Base-by-base conservation (phyloP, 164 flowering plant genomes). In the Kingdonia uniflora region DNA sequence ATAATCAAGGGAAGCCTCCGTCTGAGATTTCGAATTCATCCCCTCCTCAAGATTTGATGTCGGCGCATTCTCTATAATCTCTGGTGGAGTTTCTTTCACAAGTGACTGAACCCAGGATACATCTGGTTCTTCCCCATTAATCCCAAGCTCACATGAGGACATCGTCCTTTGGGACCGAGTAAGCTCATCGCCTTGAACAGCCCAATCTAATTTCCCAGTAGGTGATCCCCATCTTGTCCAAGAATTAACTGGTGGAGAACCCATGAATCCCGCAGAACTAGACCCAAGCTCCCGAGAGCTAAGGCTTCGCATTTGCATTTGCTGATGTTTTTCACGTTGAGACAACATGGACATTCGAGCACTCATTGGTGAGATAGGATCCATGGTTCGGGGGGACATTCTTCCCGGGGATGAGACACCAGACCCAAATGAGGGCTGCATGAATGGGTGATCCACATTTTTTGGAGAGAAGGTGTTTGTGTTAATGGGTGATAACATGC, bases 51-150 rank as follows among this genome's bases (percentile, higher is more conserved):
- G 29, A 0, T 74, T 51, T 5, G 68, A 41, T 41, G 8, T 53
- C 7, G 65, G 51, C 11, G 50, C 37, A 3, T 74, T 77, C 19
- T 84, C 94, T 58, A 78, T 82, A 15, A 65, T 56, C 26, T 90
- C 97, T 5, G 76, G 80, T 8, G 95, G 85, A 58, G 97, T 78
- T 58, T 91, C 97, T 56, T 77, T 85, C 42, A 91, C 96, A 42
- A 87, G 77, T 6, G 95, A 79, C 37, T 87, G 96, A 54, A 87
- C 96, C 96, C 98, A 91, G 2, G 96, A 80, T 14, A 87, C 51
- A 69, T 91, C 96, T n/a, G 96, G 98, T 68, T 85, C 95, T 40
- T 87, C 96, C 41, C 23, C 79, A 40, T 73, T 78, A 48, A 66
- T 68, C 0, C 69, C 78, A 49, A 71, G 69, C 74, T 81, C 89